Evolutionary conservation across 495 filamentous ascomycete species (phyloP).

Genomic region (Poronia punctata): DNA sequence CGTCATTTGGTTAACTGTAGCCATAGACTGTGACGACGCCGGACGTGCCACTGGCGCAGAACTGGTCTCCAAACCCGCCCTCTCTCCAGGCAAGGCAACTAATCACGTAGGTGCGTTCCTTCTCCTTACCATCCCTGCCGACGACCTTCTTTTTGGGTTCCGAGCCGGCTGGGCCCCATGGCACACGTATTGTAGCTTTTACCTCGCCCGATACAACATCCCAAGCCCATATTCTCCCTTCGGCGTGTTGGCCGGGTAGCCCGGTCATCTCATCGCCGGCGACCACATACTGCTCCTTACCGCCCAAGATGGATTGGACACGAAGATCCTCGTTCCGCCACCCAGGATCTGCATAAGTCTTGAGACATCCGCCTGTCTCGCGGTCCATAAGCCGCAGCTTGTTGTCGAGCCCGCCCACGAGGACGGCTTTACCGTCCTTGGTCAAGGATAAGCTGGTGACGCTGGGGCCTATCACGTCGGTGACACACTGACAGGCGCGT

Average conservation of each 20-base stretch:
- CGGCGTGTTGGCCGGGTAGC: slow-evolving; percentile 28
- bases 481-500: slow-evolving; percentile 65
- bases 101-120: slow-evolving; percentile 44
- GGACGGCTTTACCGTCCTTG: slow-evolving; percentile 60
- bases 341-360: slow-evolving; percentile 55
- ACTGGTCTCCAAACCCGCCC: slow-evolving; percentile 52
- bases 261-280: slow-evolving; percentile 65
- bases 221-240: slow-evolving; percentile 76
- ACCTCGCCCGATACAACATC: slow-evolving; percentile 74
- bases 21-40: slow-evolving; percentile 51
- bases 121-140: slow-evolving; percentile 45
- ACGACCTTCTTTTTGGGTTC: slow-evolving; percentile 37
- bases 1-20: slow-evolving; percentile 21
- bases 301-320: slow-evolving; percentile 64
- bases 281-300: slow-evolving; percentile 68
- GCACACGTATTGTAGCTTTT: slow-evolving; percentile 52
- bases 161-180: slow-evolving; percentile 53
- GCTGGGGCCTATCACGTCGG: slow-evolving; percentile 62
- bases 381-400: slow-evolving; percentile 78
- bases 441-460: slow-evolving; percentile 67
- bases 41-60: slow-evolving; percentile 48
- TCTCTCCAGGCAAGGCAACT: slow-evolving; percentile 69
- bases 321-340: slow-evolving; percentile 65
- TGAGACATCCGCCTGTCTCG: slow-evolving; percentile 61
- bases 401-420: slow-evolving; percentile 72